Evolutionary conservation across 75 land plant genomes (phyloP).

Genomic region (Picea sitchensis): DNA sequence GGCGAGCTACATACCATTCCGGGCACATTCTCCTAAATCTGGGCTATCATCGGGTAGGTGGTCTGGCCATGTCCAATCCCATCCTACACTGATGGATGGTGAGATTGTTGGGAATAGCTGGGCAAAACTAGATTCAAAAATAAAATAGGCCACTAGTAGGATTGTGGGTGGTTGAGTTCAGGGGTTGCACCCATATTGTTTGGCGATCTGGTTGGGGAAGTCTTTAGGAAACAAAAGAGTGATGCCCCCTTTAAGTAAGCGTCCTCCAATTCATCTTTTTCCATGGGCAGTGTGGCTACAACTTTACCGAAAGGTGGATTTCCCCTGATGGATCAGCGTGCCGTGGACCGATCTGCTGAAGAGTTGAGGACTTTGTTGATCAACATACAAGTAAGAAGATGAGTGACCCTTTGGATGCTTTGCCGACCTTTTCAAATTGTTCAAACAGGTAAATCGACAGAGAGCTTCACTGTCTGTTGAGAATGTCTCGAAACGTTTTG

Average conservation of each 20-base stretch:
- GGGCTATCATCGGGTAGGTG: neutral
- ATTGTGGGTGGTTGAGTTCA: conserved; percentile 25
- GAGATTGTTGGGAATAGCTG: conserved; percentile 88
- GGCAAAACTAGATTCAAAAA: conserved; percentile 11
- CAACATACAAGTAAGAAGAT: neutral
- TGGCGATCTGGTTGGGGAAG: conserved; percentile 74
- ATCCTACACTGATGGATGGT: conserved; percentile 59
- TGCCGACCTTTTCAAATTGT: conserved; percentile 10
- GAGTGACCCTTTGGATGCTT: neutral
- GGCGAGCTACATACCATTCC: too few relatives aligned
- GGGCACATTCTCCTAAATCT: neutral
- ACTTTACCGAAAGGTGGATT: conserved; percentile 61
- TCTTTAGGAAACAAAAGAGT: conserved; percentile 43
- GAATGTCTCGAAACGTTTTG: too few relatives aligned
- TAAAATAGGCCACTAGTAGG: conserved; percentile 10
- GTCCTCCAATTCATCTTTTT: conserved; percentile 28
- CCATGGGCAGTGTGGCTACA: conserved; percentile 55
- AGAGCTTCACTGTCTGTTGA: too few relatives aligned
- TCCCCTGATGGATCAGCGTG: conserved; percentile 16
- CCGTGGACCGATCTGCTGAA: conserved; percentile 12
- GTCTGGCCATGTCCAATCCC: neutral
- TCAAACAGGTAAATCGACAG: too few relatives aligned
- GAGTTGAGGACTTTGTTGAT: conserved; percentile 16
- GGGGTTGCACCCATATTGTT: conserved; percentile 49
- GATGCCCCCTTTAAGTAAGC: conserved; percentile 56